Base-by-base conservation (phyloP, 306 rosid genomes). In the Dryas alaskensis region DNA sequence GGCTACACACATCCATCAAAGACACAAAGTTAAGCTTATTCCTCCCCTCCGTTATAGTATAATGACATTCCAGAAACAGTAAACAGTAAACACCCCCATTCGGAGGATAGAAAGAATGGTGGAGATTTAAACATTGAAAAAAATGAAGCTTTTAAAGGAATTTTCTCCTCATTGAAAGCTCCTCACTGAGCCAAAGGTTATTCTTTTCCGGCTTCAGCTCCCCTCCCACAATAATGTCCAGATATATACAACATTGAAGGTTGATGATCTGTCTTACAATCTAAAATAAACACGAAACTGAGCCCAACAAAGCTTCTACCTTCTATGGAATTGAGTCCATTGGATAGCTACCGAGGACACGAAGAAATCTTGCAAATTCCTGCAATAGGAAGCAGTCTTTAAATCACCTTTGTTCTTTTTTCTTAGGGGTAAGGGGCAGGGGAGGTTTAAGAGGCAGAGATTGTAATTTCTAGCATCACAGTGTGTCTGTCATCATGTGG, bases 361-460 rank as follows among this genome's bases (percentile, higher is more conserved):
- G 93, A 77, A 89, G 84, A 86, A 92, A 92, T 52, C 82, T 69
- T 0, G 89, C 86, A 79, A 87, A 79, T 76, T 92, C 97, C 97
- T 92, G 89, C 78, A 77, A 53, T 58, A 69, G 51, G 73, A 71
- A n/a, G 22, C 13, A n/a, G 25, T 31, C 42, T 5, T 70, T 70
- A 44, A 22, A 55, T 57, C 65, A 22, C 14, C 5, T 37, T 16
- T 22, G 7, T 3, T n/a, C 22, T 16, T 7, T 48, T 66, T 19
- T 44, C 8, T 45, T 8, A 39, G 27, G 17, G 7, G 68, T 40
- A 47, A 16, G 8, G 46, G 6, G 31, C 31, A 31, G 8, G 14
- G 0, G 12, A 68, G 4, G 8, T 16, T 50, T 66, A 43, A 10
- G 70, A 19, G 25, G 52, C 45, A 67, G 50, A 39, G 50, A n/a